Conservation (phyloP, 139 green algal species). For the Chlamydomonas incerta region DNA sequence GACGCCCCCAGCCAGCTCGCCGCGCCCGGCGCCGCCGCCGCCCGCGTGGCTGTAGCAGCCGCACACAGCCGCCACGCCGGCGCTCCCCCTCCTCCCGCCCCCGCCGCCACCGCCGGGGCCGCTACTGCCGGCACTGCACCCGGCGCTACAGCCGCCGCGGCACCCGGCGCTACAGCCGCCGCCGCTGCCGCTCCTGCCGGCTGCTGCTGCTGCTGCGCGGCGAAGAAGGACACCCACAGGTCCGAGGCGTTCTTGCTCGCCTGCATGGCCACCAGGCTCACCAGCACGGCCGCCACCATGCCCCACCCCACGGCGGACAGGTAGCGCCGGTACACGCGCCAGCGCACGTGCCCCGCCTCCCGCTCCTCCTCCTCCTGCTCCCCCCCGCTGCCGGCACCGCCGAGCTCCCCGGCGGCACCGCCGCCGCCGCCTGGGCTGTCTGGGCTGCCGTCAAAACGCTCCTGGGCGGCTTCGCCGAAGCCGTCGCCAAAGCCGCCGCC, state of each 20-base stretch:
- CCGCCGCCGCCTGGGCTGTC: too few relatives aligned
- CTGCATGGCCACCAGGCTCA: slow-evolving; percentile 83
- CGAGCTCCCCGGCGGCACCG: not conserved
- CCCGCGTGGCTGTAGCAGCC: too few relatives aligned
- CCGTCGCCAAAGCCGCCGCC: too few relatives aligned
- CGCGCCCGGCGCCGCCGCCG: too few relatives aligned
- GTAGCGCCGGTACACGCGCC: slow-evolving; percentile 70
- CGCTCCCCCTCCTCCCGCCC: not conserved
- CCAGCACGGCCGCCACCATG: slow-evolving; percentile 59
- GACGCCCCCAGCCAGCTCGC: not conserved
- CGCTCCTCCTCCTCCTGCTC: slow-evolving; percentile 55
- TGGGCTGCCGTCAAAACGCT: too few relatives aligned
- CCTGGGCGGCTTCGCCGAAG: too few relatives aligned
- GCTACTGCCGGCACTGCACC: too few relatives aligned
- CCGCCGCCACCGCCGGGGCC: not conserved
- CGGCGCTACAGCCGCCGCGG: too few relatives aligned
- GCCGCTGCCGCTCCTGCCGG: too few relatives aligned
- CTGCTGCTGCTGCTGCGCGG: slow-evolving; percentile 26
- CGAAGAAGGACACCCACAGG: slow-evolving; percentile 83
- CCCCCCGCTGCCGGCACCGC: slow-evolving; percentile 16
- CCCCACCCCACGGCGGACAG: slow-evolving; percentile 54
- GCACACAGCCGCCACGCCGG: not conserved
- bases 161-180: too few relatives aligned
- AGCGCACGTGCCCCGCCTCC: slow-evolving; percentile 64
- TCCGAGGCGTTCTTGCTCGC: slow-evolving; percentile 76